phyloP scores from a whole-genome alignment of 768 basidiomycete genomes.

The Hortiboletus flavorubellus region DNA sequence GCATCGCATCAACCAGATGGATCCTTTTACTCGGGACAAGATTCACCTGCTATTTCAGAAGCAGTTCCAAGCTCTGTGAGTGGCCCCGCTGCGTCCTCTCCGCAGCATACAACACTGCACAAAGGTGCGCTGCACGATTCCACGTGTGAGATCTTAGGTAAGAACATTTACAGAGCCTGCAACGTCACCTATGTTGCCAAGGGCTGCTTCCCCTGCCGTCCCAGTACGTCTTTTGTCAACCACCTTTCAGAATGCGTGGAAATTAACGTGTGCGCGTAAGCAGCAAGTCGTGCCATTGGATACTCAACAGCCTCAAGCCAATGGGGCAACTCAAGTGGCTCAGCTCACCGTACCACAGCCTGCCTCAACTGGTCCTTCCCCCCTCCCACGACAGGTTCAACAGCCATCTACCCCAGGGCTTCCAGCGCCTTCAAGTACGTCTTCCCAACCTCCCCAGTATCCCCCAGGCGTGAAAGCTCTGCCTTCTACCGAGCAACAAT shows the following conservation, averaged over 20 bases:
- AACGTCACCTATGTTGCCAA: slow-evolving; percentile 42
- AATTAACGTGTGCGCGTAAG: slow-evolving; percentile 19
- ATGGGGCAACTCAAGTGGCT: slow-evolving; percentile 30
- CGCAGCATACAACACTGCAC: slow-evolving; percentile 44
- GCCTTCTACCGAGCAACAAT: slow-evolving; percentile 40
- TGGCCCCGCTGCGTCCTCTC: slow-evolving; percentile 55
- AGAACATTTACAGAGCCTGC: slow-evolving; percentile 37
- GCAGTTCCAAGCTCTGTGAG: slow-evolving; percentile 45
- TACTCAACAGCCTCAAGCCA: slow-evolving; percentile 36
- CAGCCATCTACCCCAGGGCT: slow-evolving; percentile 33
- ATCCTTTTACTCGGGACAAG: slow-evolving; percentile 68
- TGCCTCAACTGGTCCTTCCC: slow-evolving; percentile 41
- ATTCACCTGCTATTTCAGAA: slow-evolving; percentile 74
- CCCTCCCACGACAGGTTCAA: slow-evolving; percentile 48
- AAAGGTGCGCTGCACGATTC: slow-evolving; percentile 43
- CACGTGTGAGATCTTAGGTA: slow-evolving; percentile 22
- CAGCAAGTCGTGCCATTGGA: slow-evolving; percentile 40
- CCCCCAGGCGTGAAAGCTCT: slow-evolving; percentile 67
- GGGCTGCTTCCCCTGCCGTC: slow-evolving; percentile 40
- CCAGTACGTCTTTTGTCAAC: slow-evolving; percentile 35
- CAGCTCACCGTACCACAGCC: slow-evolving; percentile 30
- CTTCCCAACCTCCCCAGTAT: slow-evolving; percentile 47
- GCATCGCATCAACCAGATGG: slow-evolving; percentile 59
- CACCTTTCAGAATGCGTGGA: slow-evolving; percentile 13
- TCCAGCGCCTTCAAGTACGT: slow-evolving; percentile 7